Evolutionary conservation across 768 basidiomycete species (phyloP), one percentile per base, ranked within the genome.

Genomic region (Pseudohyphozyma bogoriensis): DNA sequence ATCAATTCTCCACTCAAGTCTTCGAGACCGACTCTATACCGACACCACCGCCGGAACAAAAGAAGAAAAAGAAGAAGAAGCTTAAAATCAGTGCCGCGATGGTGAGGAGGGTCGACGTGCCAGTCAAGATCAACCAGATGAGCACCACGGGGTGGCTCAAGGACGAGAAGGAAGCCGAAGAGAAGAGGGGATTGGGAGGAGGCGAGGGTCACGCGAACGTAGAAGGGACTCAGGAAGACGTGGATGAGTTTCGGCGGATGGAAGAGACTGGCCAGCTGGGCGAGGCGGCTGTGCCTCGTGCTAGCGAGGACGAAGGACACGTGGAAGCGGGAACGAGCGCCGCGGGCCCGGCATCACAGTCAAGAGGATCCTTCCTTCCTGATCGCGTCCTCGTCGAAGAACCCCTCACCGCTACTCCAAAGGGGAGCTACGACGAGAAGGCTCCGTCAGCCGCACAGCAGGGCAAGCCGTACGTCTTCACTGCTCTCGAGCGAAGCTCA

Each of bases 71-170:
- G 55, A 57, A 60, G 29, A 69, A 67, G 61, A 35, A 50, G 42
- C 60, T 59, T 9, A 74, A 68, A 54, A 59, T 89, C 9, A 75
- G 80, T 51, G 76, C 85, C 29, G 82, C 87, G 56, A 88, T 89
- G 86, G 88, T 90, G 58, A 79, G 82, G 33, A 78, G 87, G 3
- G 53, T 64, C 24, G 69, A 68, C 37, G 59, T 56, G 6, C 68
- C 68, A 39, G 67, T 65, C 16, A 44, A 40, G 40, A 59, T 66
- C 39, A 68, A 69, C 50, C 53, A 56, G 52, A 67, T 64, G 67
- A 68, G 63, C 49, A 63, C 64, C 22, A 62, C 60, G n/a, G 67
- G 69, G 1, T 56, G 59, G 55, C 22, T 68, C 1, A 53, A 60
- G 2, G 64, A 58, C 7, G 58, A 45, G 44, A 45, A 40, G 32